Base-by-base conservation (phyloP, 306 rosid species). In the Quercus rubra region DNA sequence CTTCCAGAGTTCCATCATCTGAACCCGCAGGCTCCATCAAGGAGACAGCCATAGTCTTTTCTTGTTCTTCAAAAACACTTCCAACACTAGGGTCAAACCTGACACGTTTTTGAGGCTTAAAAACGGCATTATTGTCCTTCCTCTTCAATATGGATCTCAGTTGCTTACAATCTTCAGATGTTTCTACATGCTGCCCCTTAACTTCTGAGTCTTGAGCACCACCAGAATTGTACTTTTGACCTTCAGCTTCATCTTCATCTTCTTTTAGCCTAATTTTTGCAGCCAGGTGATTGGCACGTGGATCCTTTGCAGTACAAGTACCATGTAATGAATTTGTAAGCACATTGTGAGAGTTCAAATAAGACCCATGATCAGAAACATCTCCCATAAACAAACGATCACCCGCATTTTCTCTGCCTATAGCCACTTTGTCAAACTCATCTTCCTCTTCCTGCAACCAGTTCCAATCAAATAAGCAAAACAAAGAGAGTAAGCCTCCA, bases 381-480 rank as follows among this genome's bases (percentile, higher is more conserved):
- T 77, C 70, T 1, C 23, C 46, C 80, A 80, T 80, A 56, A 66
- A 80, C 82, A 84, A 43, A n/a, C 80, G 77, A 23, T 77, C 79
- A 14, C 73, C 79, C 0, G 4, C 59, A 68, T 46, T 58, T 35
- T 77, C 84, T 20, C 77, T 70, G 6, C 84, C 87, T 2, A 56
- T 38, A 58, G 85, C 87, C 61, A 84, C 82, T 58, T 80, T 84
- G 77, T 84, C 87, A 66, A 17, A 84, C 23, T 80, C 87, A 68
- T 84, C 84, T 61, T 84, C 87, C 82, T 77, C 87, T 1, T 80
- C 84, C 87, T 84, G 74, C 55, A 68, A 6, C 67, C 46, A 46
- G 63, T 76, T 54, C 33, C 73, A 70, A 35, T 18, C 23, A 33
- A 35, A 68, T 18, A 68, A 21, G 35, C 1, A n/a, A 64, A 64